These are phyloP conservation scores for Aethionema arabicum DNA, from an alignment of 345 rosid genomes.

Conservation along the genomic window DNA sequence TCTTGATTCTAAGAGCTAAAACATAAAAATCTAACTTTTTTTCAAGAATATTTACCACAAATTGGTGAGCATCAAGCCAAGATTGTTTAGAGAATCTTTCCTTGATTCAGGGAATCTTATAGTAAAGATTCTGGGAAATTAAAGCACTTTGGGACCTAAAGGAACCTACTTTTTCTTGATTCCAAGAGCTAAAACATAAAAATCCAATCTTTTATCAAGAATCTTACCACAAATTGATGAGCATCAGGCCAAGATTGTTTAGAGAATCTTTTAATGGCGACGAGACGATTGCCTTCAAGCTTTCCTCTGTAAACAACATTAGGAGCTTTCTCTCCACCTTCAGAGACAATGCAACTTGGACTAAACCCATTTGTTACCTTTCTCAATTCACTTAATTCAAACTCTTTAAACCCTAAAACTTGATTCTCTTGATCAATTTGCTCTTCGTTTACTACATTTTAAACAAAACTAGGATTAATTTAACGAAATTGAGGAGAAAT, in stretches of 20 bases:
- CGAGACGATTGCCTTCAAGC: constrained; percentile 53
- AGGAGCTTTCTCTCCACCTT: constrained; percentile 78
- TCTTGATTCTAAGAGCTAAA: constrained; percentile 6
- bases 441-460: constrained; percentile 33
- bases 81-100: too few relatives aligned
- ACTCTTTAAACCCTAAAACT: constrained; percentile 57
- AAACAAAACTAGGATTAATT: constrained; percentile 13
- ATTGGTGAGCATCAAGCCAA: too few relatives aligned
- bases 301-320: constrained; percentile 76
- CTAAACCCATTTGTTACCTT: constrained; percentile 70
- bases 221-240: constrained; percentile 58
- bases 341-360: constrained; percentile 62
- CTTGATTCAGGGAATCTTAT: constrained; percentile 15
- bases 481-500: constrained; percentile 1
- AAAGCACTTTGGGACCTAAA: constrained; percentile 11
- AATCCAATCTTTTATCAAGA: not conserved
- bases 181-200: constrained; percentile 7
- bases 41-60: too few relatives aligned
- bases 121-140: constrained; percentile 13
- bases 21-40: constrained; percentile 3
- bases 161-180: constrained; percentile 11
- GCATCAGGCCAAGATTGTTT: constrained; percentile 88
- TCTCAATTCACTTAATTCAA: constrained; percentile 49
- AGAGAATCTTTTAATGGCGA: constrained; percentile 80
- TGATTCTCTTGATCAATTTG: constrained; percentile 43